Conservation (phyloP, 495 filamentous ascomycete genomes). For the Hypoxylon fragiforme region DNA sequence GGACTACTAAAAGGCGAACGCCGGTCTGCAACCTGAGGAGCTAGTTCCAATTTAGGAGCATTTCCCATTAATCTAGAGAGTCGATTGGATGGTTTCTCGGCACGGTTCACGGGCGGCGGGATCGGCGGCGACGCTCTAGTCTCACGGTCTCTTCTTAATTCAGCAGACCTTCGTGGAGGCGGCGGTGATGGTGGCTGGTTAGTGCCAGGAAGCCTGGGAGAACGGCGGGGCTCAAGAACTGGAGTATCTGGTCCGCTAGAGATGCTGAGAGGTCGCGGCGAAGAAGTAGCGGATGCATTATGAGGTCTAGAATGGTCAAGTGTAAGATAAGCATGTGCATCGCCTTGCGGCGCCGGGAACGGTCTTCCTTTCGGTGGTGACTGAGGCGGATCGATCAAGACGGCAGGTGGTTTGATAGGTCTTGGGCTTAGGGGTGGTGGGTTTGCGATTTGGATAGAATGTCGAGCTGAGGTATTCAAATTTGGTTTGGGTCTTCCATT, state of each 20-base stretch:
- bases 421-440: slow-evolving; percentile 51
- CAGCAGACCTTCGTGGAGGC: slow-evolving; percentile 56
- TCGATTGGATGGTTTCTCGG: slow-evolving; percentile 73
- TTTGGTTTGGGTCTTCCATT: slow-evolving; percentile 31
- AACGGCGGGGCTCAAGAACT: slow-evolving; percentile 47
- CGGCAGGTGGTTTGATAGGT: slow-evolving; percentile 63
- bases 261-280: slow-evolving; percentile 55
- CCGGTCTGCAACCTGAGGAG: slow-evolving; percentile 38
- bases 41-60: slow-evolving; percentile 38
- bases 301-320: slow-evolving; percentile 52
- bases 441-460: slow-evolving; percentile 35
- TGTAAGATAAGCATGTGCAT: slow-evolving; percentile 46
- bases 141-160: slow-evolving; percentile 49
- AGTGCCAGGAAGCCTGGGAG: slow-evolving; percentile 44
- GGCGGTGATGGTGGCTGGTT: slow-evolving; percentile 57
- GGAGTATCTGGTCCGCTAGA: slow-evolving; percentile 57
- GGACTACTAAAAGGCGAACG: slow-evolving; percentile 91
- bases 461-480: slow-evolving; percentile 25
- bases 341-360: slow-evolving; percentile 41
- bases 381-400: slow-evolving; percentile 73
- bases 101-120: slow-evolving; percentile 75
- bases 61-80: slow-evolving; percentile 28
- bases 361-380: slow-evolving; percentile 64
- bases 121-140: slow-evolving; percentile 46
- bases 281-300: slow-evolving; percentile 53